Conservation (phyloP, 176 grass and related monocot species). For the Aechmea fasciata region DNA sequence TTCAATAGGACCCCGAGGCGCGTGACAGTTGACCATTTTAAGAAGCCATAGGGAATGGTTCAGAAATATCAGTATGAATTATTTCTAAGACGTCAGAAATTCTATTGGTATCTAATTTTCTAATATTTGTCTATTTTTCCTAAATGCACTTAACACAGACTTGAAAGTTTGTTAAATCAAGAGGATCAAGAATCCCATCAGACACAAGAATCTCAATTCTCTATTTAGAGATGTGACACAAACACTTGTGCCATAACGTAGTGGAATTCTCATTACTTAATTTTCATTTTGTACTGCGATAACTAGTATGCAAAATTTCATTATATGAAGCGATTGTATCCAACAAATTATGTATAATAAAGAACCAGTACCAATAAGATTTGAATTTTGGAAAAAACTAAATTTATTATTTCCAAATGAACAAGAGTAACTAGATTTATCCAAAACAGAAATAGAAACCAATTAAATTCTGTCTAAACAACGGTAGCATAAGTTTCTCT, state of each 20-base stretch:
- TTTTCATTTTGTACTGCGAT: not conserved
- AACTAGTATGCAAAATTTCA: not conserved
- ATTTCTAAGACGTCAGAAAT: not conserved
- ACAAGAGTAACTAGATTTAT: slow-evolving; percentile 18
- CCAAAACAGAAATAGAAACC: slow-evolving; percentile 4
- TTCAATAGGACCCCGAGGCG: too few relatives aligned
- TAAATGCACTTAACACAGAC: not conserved
- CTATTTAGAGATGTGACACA: not conserved
- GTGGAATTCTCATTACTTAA: not conserved
- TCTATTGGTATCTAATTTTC: not conserved
- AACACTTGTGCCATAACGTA: not conserved
- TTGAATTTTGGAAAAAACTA: not conserved
- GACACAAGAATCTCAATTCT: not conserved
- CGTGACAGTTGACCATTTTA: not conserved
- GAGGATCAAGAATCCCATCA: not conserved
- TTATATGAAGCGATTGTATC: not conserved
- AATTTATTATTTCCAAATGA: slow-evolving; percentile 7
- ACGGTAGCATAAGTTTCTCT: slow-evolving; percentile 7
- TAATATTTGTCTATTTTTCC: not conserved
- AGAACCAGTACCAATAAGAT: not conserved
- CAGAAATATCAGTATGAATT: not conserved
- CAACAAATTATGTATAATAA: not conserved
- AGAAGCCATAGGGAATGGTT: not conserved
- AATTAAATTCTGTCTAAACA: slow-evolving; percentile 17
- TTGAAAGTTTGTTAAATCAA: slow-evolving; percentile 1